Evolutionary conservation across 306 rosid species (phyloP), one percentile per base, ranked within the genome.

Genomic region (Rubus parviflorus): DNA sequence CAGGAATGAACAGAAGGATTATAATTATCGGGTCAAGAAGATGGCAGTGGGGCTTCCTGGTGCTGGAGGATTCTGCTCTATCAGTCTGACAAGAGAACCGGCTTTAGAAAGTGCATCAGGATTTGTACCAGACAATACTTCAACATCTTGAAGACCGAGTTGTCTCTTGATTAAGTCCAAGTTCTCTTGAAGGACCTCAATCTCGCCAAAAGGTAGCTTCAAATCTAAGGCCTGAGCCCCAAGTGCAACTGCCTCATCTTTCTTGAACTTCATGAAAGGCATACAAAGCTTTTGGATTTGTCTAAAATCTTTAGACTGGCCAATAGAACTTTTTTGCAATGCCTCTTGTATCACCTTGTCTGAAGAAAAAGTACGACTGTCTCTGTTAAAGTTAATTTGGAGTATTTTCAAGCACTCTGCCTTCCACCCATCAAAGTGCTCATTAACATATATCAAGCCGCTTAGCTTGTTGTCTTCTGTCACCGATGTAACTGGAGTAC

Each of bases 11-110:
- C 62, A 20, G 4, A 23, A 23, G 64, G 37, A 23, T 23, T 58
- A 23, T 58, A 11, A 22, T 58, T 58, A 58, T 38, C 64, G 8
- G 13, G 64, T 58, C 64, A 58, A 58, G 84, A 93, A 93, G 81
- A 93, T 86, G 67, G 97, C 96, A 61, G 97, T 91, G 6, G 96
- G 98, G 74, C 56, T 91, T 84, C 98, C 96, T 37, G 98, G 98
- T 52, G 90, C 78, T 47, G 97, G 96, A 83, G 97, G 97, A 86
- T 88, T 94, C 80, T 88, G 91, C 19, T 76, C 74, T 70, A 93
- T 74, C 46, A 91, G 73, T 79, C 86, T 77, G 78, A 70, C 89
- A 77, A 82, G 77, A 70, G 91, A 8, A 76, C 98, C 98, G 4
- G 94, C 97, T 81, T 68, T 94, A 20, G 87, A 88, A 70, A 76